Evolutionary conservation across 768 basidiomycete genomes (phyloP), one percentile per base, ranked within the genome.

Genomic region (Mycena galopus): DNA sequence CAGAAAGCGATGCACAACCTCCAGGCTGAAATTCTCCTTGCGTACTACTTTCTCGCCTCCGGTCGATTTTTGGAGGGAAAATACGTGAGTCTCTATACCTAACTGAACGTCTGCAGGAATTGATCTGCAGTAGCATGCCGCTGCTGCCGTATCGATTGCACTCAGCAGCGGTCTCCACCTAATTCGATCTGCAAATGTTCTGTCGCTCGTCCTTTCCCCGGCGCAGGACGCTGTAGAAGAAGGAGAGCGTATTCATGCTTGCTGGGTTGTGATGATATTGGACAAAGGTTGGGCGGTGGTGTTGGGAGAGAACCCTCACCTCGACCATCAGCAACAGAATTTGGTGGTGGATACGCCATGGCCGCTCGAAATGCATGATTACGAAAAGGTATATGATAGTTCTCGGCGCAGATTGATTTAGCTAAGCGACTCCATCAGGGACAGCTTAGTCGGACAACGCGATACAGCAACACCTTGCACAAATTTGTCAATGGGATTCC

Each of bases 21-120:
- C 21, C 89, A 90, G 74, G 83, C 87, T 1, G 87, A 91, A 65
- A 81, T 91, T 9, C 82, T 93, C 19, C 83, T 93, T 30, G 81
- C 88, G 3, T 83, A 84, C 63, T 91, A 89, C 75, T 88, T 91
- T 78, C 88, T 90, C 70, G 81, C 85, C 23, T 81, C 82, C 30
- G 89, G 87, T 25, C 82, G 89, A 27, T 78, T 84, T 17, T 79
- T 90, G 9, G 91, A 86, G 68, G 85, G 82, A 11, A 80, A 81
- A 63, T 84, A 85, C 71, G 50, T 51, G 27, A 10, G 50, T 47
- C 21, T 47, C n/a, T 47, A 47, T 37, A n/a, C 44, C 3, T 8
- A n/a, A 23, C 25, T 27, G 25, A 19, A 21, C 17, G 17, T 47
- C 44, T 47, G 5, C 23, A 25, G 10, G 12, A 25, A 25, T 25